Percentiles rank a stretch among this genome's conserved stretches.
These are phyloP conservation scores for Naematelia aurantialba DNA, from an alignment of 768 basidiomycete genomes.

Conservation along the genomic window DNA sequence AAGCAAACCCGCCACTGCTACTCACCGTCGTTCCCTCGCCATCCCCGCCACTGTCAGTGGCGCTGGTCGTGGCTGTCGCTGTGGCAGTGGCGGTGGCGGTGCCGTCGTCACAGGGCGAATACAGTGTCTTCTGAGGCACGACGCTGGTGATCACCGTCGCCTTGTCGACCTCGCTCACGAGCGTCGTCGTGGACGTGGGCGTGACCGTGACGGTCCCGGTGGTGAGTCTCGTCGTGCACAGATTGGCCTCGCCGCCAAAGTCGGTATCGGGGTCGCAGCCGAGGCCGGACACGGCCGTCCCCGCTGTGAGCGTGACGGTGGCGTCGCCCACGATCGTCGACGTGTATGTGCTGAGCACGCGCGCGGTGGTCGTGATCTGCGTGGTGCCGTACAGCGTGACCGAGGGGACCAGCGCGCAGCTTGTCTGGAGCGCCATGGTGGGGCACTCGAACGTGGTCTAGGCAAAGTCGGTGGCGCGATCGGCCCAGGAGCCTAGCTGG, in stretches of 20 bases:
- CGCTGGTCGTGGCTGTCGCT: background rate
- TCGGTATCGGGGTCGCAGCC: background rate
- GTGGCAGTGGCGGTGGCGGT: background rate
- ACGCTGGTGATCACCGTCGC: slow-evolving; percentile 13
- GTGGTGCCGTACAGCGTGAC: slow-evolving; percentile 31
- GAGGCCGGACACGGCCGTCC: background rate
- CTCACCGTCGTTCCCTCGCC: too few relatives aligned
- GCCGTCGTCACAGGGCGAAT: slow-evolving; percentile 18
- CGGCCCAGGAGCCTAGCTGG: too few relatives aligned
- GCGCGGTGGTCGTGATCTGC: slow-evolving; percentile 8
- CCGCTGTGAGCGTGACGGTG: background rate
- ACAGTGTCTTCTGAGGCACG: slow-evolving; percentile 26
- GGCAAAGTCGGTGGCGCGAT: too few relatives aligned
- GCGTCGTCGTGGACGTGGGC: background rate
- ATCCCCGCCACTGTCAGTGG: too few relatives aligned
- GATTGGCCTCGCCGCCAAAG: background rate
- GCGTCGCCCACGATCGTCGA: background rate
- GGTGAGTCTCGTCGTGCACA: background rate
- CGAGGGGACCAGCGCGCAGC: slow-evolving; percentile 18
- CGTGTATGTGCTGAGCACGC: slow-evolving; percentile 7
- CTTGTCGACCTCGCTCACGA: background rate
- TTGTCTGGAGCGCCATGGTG: background rate
- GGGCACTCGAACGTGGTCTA: too few relatives aligned
- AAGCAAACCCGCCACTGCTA: too few relatives aligned
- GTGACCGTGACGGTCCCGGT: slow-evolving; percentile 10